Percentiles rank a stretch among this genome's conserved stretches.
Conservation (phyloP, 2,329 filamentous ascomycete genomes). For the Microsporum canis region DNA sequence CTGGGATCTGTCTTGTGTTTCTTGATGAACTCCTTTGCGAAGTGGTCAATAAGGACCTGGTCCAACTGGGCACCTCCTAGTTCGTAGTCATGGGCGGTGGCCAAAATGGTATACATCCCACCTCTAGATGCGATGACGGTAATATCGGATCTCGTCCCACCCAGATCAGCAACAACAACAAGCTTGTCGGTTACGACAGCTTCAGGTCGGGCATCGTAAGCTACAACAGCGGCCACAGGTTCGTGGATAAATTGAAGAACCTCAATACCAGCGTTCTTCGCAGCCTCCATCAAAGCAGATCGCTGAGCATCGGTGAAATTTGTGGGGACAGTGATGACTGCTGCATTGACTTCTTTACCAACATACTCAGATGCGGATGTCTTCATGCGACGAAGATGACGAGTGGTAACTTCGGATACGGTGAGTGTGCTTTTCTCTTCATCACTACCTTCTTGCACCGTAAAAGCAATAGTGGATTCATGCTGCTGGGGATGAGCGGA, state of each 20-base stretch:
- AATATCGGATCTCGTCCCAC: conserved; percentile 84
- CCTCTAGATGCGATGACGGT: conserved; percentile 82
- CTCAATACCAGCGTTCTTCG: conserved; percentile 71
- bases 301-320: conserved; percentile 86
- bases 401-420: conserved; percentile 69
- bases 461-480: conserved; percentile 64
- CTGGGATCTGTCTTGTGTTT: conserved; percentile 86
- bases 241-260: conserved; percentile 88
- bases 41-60: conserved; percentile 85
- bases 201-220: conserved; percentile 79
- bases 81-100: conserved; percentile 91
- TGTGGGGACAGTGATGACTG: conserved; percentile 86
- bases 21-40: conserved; percentile 98
- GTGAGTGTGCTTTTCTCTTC: conserved; percentile 58
- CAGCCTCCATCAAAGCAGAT: conserved; percentile 63
- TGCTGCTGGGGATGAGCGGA: conserved; percentile 77
- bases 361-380: conserved; percentile 81
- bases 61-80: conserved; percentile 78
- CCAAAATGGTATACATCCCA: conserved; percentile 91
- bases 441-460: conserved; percentile 61
- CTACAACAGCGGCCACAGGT: conserved; percentile 75
- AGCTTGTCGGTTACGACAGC: conserved; percentile 70
- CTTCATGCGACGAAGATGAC: conserved; percentile 72
- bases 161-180: conserved; percentile 81
- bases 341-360: conserved; percentile 86